phyloP scores from a whole-genome alignment of 2,329 filamentous ascomycete species.

The Hymenoscyphus infarciens region DNA sequence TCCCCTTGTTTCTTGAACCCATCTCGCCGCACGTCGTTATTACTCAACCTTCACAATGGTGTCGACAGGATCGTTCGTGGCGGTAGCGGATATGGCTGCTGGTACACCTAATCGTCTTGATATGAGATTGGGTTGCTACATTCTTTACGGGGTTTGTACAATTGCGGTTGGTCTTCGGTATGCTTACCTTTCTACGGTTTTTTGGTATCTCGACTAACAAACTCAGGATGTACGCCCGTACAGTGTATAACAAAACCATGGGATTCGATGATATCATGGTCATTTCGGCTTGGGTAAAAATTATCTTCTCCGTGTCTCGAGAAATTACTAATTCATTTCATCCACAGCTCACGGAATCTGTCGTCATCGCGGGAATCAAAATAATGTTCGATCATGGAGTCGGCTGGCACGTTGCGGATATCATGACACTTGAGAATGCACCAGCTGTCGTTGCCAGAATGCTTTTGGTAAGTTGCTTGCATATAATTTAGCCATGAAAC shows the following conservation, averaged over 20 bases:
- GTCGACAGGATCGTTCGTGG: background rate
- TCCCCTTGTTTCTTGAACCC: background rate
- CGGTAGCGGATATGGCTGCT: background rate
- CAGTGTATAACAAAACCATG: background rate
- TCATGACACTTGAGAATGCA: constrained; percentile 11
- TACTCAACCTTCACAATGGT: background rate
- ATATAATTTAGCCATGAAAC: background rate
- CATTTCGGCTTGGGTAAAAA: background rate
- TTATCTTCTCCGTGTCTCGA: background rate
- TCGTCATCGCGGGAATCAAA: background rate
- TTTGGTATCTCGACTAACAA: background rate
- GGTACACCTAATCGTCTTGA: constrained; percentile 2
- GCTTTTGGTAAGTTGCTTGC: constrained; percentile 11
- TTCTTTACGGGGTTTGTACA: background rate
- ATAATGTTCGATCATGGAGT: constrained; percentile 9
- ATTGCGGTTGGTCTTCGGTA: background rate
- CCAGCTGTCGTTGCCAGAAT: constrained; percentile 9
- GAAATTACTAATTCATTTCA: background rate
- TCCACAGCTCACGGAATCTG: background rate
- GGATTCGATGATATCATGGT: constrained; percentile 1
- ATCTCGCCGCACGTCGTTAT: background rate
- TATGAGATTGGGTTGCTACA: constrained; percentile 2
- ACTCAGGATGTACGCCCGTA: background rate
- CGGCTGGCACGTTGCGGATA: constrained; percentile 15
- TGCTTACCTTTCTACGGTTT: background rate